Evolutionary conservation across 139 green algal species (phyloP), one percentile per base, ranked within the genome.

Genomic region (Asterochloris erici): DNA sequence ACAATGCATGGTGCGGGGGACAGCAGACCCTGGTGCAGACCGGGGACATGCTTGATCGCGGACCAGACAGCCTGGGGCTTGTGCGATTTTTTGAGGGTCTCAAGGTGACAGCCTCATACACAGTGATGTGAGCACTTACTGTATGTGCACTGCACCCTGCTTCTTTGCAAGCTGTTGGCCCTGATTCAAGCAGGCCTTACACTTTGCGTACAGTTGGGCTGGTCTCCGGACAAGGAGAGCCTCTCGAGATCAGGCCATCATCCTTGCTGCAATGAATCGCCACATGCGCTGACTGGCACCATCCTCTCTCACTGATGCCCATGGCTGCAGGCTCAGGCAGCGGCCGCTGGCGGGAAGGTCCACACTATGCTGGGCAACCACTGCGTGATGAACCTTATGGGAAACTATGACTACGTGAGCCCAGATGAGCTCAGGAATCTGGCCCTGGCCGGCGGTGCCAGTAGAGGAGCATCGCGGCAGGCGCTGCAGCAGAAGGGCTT

Each of bases 291-390:
- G 17, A 26, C 27, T 68, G 17, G 6, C 75, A n/a, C 54, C 21
- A 69, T 15, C 2, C 0, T 11, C 10, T 73, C 64, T 61, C n/a
- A n/a, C n/a, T n/a, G n/a, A 19, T 66, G 16, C 21, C 21, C 15
- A 27, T 54, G 60, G 10, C 10, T 26, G 63, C 80, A 84, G 80
- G 80, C 17, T 14, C 26, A 84, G 38, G 84, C 84, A 12, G 63
- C 16, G 13, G 69, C 62, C 14, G 84, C 84, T 29, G 84, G 84
- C 24, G 84, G 84, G 10, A 17, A n/a, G 11, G 27, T 87, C 29
- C 26, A 84, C 21, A 82, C 73, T 12, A 23, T 87, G 16, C 63
- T 87, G 63, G 84, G 84, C 68, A 87, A 87, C 38, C 84, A 87
- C 63, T 80, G 85, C 27, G n/a, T 81, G 11, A 87, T 87, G 79